Percentiles rank a stretch among this genome's conserved stretches.
Conservation (phyloP, 2,329 filamentous ascomycete species). For the Metarhizium rileyi region DNA sequence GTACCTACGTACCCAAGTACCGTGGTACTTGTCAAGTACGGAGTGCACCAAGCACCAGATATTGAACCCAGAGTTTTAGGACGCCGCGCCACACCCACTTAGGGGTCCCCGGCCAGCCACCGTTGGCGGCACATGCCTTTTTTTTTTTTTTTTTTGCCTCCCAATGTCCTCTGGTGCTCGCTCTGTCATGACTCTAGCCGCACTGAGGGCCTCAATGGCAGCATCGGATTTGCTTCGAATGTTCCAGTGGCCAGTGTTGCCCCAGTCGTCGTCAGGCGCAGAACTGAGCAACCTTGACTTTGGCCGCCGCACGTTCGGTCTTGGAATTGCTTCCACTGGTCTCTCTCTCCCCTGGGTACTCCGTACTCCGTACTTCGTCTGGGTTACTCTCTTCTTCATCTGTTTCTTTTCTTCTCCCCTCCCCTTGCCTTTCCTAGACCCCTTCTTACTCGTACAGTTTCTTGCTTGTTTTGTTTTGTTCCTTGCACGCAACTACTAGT, state of each 20-base stretch:
- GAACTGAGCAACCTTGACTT: neutral
- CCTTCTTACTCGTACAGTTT: neutral
- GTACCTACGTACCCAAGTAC: too few species aligned
- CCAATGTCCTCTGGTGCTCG: too few species aligned
- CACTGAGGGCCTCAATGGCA: too few species aligned
- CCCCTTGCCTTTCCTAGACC: too few species aligned
- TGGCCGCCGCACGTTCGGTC: conserved; percentile 15
- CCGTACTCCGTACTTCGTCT: conserved; percentile 4
- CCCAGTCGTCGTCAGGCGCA: neutral
- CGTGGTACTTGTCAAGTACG: too few species aligned
- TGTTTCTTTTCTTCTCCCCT: conserved; percentile 4
- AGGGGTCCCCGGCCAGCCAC: neutral
- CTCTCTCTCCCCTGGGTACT: neutral
- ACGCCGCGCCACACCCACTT: neutral
- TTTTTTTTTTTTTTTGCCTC: neutral
- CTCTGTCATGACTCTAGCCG: too few species aligned
- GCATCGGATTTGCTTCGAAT: neutral
- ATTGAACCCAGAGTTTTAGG: neutral
- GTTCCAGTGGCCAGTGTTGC: conserved; percentile 4
- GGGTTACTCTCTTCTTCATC: conserved; percentile 21
- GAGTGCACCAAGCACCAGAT: neutral
- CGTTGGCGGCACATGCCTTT: neutral
- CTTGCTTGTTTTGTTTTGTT: neutral
- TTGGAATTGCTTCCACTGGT: conserved; percentile 15
- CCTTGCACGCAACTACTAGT: neutral